Conservation (phyloP, 2,329 filamentous ascomycete species). For the Corynespora cassiicola region DNA sequence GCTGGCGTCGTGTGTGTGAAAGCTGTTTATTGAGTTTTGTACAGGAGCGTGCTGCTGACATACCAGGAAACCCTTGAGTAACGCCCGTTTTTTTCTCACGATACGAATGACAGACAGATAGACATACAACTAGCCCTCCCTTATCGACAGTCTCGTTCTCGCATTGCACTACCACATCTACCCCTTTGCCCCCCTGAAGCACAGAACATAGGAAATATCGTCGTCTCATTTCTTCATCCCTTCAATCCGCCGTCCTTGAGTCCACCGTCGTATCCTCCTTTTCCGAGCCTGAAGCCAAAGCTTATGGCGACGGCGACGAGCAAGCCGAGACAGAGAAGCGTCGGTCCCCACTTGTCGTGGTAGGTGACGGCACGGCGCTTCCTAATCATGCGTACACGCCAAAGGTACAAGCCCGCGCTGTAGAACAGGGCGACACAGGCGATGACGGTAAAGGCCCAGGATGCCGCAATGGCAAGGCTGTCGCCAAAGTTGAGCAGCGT, state of each 20-base stretch:
- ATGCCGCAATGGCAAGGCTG: slow-evolving; percentile 44
- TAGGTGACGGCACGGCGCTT: slow-evolving; percentile 85
- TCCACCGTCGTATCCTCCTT: slow-evolving; percentile 55
- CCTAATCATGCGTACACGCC: slow-evolving; percentile 85
- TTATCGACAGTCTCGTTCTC: too few relatives aligned
- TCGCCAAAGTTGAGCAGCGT: slow-evolving; percentile 51
- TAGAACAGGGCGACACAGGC: slow-evolving; percentile 83
- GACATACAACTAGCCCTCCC: too few relatives aligned
- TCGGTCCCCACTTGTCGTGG: slow-evolving; percentile 89
- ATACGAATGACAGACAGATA: too few relatives aligned
- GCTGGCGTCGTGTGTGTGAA: too few relatives aligned
- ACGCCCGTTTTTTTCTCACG: too few relatives aligned
- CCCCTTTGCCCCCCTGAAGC: too few relatives aligned
- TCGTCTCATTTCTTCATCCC: slow-evolving; percentile 1
- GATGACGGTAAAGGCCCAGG: slow-evolving; percentile 81
- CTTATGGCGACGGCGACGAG: slow-evolving; percentile 78
- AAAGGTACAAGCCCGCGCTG: slow-evolving; percentile 82
- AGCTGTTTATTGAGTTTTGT: too few relatives aligned
- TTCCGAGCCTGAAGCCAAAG: slow-evolving; percentile 77
- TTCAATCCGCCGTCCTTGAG: slow-evolving; percentile 38
- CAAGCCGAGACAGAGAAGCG: slow-evolving; percentile 73
- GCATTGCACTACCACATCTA: too few relatives aligned
- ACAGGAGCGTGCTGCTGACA: too few relatives aligned
- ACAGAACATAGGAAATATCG: too few relatives aligned
- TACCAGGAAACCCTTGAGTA: too few relatives aligned